A percentile compares a stretch with the other conserved stretches of the same genome.
These are phyloP conservation scores for Murraya paniculata DNA, from an alignment of 345 rosid species.

Conservation along the genomic window DNA sequence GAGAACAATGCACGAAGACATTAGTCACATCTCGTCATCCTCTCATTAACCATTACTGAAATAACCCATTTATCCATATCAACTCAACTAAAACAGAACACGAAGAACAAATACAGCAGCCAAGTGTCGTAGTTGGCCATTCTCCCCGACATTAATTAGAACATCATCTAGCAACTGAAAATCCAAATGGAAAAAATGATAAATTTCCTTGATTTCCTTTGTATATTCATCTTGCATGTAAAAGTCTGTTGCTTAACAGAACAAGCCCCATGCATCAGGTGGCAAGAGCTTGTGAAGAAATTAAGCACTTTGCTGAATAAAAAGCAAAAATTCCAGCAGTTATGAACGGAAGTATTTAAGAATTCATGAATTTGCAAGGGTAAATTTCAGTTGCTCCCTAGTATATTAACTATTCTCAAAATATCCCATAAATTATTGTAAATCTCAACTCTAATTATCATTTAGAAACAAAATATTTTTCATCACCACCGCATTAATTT, in stretches of 20 bases:
- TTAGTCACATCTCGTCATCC: background rate
- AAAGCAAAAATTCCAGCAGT: background rate
- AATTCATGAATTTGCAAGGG: background rate
- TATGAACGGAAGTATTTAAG: background rate
- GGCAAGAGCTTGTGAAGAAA: conserved; percentile 1
- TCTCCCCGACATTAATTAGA: background rate
- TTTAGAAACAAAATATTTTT: too few relatives aligned
- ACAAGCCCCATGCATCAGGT: conserved; percentile 12
- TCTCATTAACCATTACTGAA: background rate
- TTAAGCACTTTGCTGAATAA: background rate
- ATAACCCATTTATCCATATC: background rate
- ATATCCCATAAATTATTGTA: too few relatives aligned
- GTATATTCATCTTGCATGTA: conserved; percentile 4
- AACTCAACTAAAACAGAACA: background rate
- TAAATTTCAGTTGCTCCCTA: too few relatives aligned
- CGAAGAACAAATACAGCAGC: background rate
- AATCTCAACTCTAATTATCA: too few relatives aligned
- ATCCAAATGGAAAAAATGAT: background rate
- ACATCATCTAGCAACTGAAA: background rate
- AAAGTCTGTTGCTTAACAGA: conserved; percentile 6
- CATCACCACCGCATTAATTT: too few relatives aligned
- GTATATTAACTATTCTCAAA: too few relatives aligned
- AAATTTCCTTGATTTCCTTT: background rate
- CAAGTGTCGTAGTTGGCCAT: background rate
- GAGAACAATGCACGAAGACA: background rate